phyloP scores from a whole-genome alignment of 1,284 basidiomycete species.

The Ceratobasidium sp. region DNA sequence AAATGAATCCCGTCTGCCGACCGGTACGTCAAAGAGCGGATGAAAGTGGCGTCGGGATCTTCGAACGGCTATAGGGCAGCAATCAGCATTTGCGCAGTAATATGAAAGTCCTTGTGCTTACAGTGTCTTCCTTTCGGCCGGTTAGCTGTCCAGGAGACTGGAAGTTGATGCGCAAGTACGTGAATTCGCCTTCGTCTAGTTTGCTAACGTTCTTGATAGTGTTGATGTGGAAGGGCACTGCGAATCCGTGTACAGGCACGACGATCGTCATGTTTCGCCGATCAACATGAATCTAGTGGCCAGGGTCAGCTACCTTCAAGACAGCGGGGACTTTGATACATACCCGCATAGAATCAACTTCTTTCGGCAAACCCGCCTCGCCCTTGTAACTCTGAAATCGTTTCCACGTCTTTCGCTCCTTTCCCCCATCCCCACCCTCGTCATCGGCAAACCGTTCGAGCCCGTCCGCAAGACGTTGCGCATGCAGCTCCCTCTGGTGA shows the following conservation, averaged over 20 bases:
- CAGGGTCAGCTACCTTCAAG: background rate
- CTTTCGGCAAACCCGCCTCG: slow-evolving; percentile 86
- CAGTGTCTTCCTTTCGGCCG: slow-evolving; percentile 98
- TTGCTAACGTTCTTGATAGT: slow-evolving; percentile 99
- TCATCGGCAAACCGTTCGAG: slow-evolving; percentile 85
- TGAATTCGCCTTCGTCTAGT: slow-evolving; percentile 95
- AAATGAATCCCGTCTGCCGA: slow-evolving; percentile 91
- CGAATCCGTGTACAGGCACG: slow-evolving; percentile 93
- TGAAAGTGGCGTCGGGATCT: slow-evolving; percentile 95
- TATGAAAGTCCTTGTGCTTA: slow-evolving; percentile 54
- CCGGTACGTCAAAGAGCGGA: slow-evolving; percentile 94
- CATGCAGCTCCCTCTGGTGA: slow-evolving; percentile 90
- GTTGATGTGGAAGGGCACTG: slow-evolving; percentile 98
- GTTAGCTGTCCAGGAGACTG: slow-evolving; percentile 97
- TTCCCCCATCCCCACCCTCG: slow-evolving; percentile 69
- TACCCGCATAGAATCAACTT: slow-evolving; percentile 80
- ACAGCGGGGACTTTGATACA: slow-evolving; percentile 51
- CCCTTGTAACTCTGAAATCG: slow-evolving; percentile 97
- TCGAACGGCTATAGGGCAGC: slow-evolving; percentile 81
- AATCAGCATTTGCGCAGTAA: background rate
- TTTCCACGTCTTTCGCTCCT: slow-evolving; percentile 92
- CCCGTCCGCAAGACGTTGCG: slow-evolving; percentile 82
- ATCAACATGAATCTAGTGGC: slow-evolving; percentile 85
- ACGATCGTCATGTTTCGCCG: slow-evolving; percentile 90
- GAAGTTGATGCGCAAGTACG: slow-evolving; percentile 97